A percentile compares a stretch with the other conserved stretches of the same genome.
phyloP scores from a whole-genome alignment of 768 basidiomycete species.

The Mycena sanguinolenta region DNA sequence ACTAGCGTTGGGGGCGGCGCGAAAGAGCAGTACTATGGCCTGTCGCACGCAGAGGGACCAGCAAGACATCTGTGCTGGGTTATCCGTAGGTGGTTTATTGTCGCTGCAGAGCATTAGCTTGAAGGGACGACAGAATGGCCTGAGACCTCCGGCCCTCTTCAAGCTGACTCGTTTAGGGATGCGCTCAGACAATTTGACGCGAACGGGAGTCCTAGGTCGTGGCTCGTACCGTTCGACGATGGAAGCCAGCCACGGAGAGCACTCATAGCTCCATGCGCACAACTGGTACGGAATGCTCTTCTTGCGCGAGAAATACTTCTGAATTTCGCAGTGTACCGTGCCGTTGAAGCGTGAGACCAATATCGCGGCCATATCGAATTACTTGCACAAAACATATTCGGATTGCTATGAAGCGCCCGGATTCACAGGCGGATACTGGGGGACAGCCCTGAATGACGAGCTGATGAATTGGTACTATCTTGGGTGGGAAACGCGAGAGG shows the following conservation, averaged over 20 bases:
- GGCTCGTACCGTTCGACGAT: constrained; percentile 25
- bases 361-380: background rate
- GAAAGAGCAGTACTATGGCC: constrained; percentile 29
- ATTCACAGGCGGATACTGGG: constrained; percentile 31
- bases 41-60: constrained; percentile 7
- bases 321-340: constrained; percentile 18
- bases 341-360: constrained; percentile 17
- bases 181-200: constrained; percentile 16
- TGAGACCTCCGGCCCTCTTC: constrained; percentile 10
- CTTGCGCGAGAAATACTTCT: background rate
- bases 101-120: background rate
- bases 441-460: constrained; percentile 24
- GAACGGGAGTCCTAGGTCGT: constrained; percentile 14
- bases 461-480: constrained; percentile 29
- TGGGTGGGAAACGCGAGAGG: constrained; percentile 19
- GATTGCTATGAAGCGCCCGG: constrained; percentile 30
- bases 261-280: constrained; percentile 21
- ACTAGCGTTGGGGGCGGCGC: constrained; percentile 15
- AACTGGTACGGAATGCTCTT: constrained; percentile 10
- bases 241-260: constrained; percentile 14
- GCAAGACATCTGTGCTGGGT: constrained; percentile 25
- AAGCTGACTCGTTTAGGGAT: constrained; percentile 16
- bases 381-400: constrained; percentile 29
- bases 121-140: constrained; percentile 21
- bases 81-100: constrained; percentile 18